Evolutionary conservation across 345 rosid genomes (phyloP), one percentile per base, ranked within the genome.

Genomic region (Combretum micranthum): DNA sequence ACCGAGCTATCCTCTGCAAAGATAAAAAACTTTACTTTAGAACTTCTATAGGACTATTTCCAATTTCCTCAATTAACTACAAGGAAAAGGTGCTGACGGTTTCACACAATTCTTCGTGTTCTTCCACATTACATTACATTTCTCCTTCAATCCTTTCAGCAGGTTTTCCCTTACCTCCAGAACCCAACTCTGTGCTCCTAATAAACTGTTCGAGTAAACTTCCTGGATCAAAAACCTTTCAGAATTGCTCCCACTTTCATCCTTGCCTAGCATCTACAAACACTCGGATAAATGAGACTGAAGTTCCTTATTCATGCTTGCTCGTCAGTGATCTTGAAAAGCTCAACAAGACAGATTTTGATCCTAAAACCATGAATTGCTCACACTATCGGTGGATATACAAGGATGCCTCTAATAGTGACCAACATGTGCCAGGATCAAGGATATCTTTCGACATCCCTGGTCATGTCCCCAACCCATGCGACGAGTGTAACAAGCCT

Each of bases 371-470:
- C 42, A 61, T 78, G 66, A 69, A 61, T 8, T 76, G 83, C 57
- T 70, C 81, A 20, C 50, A 62, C 47, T 74, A 65, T 65, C 55
- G 63, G 6, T 45, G 64, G 61, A 72, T 63, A 20, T 12, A 74
- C 60, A 67, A 57, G 59, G 60, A 62, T 20, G 62, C 70, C 44
- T 26, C 26, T 25, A 48, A 39, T 22, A 52, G 67, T 25, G 18
- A 55, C 16, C 61, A 62, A 49, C 64, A 70, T 59, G 69, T 62
- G 64, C 22, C 69, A 12, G 75, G 84, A 61, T 64, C 75, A 22
- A 75, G 77, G 64, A 72, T 77, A 39, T 77, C 87, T 8, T 70
- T 80, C 42, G 85, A 84, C 56, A 63, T 87, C 42, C 85, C 86
- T 7, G 76, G 73, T 64, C 87, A 79, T 42, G 66, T 62, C n/a